Base-by-base conservation (phyloP, 495 filamentous ascomycete species). In the Wilcoxina mikolae region DNA sequence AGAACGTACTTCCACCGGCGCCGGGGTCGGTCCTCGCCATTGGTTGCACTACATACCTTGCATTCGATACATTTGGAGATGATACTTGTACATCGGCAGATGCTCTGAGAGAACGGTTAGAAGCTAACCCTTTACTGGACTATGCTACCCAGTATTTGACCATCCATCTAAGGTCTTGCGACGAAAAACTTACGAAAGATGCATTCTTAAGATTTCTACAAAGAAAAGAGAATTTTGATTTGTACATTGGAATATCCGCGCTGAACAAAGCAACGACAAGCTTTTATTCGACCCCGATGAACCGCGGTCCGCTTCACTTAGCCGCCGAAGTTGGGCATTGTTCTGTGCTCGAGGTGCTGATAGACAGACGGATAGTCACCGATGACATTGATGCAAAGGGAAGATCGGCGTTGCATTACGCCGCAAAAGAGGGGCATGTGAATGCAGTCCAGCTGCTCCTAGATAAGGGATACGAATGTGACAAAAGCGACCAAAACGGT, bases 21-120 rank as follows among this genome's bases (percentile, higher is more conserved):
- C 29, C 43, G 28, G 43, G 43, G 3, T 10, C 43, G 3, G 26
- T 17, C 28, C 10, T 55, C 24, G 25, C 43, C 31, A 35, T 15
- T 35, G 35, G 29, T 48, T 58, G 56, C 12, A 29, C 17, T 17
- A 54, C 43, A 17, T 58, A 54, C 43, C 56, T 58, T 50, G 53
- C 51, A 17, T 55, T 58, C 23, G 31, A 31, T 42, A 24, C 4
- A 5, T 23, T 58, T 9, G 41, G 27, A 35, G 31, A 35, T 35
- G 31, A 15, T 35, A 15, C 31, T 5, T 35, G 31, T 15, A 15
- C 7, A 15, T 35, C 31, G 5, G 7, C 5, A 35, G 31, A 35
- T 5, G 31, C 31, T 7, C 5, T 35, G 31, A 17, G 48, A 55
- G 5, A 35, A 7, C 31, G 31, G 31, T 15, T 35, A 35, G 15